phyloP scores from a whole-genome alignment of 2,329 filamentous ascomycete species.

The Ophiostoma himal-ulmi region DNA sequence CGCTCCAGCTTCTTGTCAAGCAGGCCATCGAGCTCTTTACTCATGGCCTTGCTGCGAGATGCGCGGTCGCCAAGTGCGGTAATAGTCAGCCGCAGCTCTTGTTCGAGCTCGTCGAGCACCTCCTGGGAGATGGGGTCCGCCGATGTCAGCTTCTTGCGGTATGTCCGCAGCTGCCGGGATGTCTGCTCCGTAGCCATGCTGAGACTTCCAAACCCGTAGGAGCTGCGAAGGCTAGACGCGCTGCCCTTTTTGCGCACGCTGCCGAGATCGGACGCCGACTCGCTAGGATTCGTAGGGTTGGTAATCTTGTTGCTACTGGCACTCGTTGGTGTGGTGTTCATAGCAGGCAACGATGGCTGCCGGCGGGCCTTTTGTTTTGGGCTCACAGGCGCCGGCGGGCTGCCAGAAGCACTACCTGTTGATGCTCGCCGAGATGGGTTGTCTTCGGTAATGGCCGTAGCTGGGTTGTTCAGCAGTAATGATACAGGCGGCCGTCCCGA shows the following conservation, averaged over 20 bases:
- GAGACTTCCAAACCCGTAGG: conserved; percentile 47
- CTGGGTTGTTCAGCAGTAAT: conserved; percentile 39
- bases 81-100: conserved; percentile 57
- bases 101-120: conserved; percentile 56
- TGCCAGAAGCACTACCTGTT: conserved; percentile 40
- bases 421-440: conserved; percentile 47
- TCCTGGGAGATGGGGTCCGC: conserved; percentile 51
- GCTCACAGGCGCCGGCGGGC: conserved; percentile 42
- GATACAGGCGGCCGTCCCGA: conserved; percentile 38
- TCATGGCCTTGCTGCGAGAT: conserved; percentile 47
- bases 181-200: conserved; percentile 60
- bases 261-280: not conserved
- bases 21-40: conserved; percentile 56
- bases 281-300: not conserved
- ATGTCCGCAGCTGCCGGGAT: conserved; percentile 56
- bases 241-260: conserved; percentile 42
- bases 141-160: conserved; percentile 57
- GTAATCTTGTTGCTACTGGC: conserved; percentile 20
- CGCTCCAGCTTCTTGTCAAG: conserved; percentile 71
- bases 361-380: conserved; percentile 43
- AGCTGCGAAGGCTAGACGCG: conserved; percentile 22
- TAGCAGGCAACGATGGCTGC: conserved; percentile 50
- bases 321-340: conserved; percentile 35
- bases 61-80: conserved; percentile 55
- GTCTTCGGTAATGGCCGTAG: conserved; percentile 39